These are phyloP conservation scores for Auriscalpium vulgare DNA, from an alignment of 768 basidiomycete species.

Conservation along the genomic window DNA sequence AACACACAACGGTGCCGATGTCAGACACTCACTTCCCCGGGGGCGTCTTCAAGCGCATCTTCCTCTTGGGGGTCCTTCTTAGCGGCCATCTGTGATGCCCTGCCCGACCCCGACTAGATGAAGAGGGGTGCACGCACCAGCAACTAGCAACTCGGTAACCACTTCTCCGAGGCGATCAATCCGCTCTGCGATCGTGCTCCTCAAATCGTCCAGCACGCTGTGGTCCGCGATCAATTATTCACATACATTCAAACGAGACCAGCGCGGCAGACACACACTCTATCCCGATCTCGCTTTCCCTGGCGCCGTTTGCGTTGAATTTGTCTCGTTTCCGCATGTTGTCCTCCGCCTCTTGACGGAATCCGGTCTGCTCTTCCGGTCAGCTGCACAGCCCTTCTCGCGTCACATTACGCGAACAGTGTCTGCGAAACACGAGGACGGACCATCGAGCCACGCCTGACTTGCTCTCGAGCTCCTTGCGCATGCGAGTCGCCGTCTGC, in stretches of 20 bases:
- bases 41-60: too few species aligned
- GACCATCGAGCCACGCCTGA: slow-evolving; percentile 58
- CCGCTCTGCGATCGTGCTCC: slow-evolving; percentile 72
- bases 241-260: not conserved
- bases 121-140: slow-evolving; percentile 44
- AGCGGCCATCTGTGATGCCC: not conserved
- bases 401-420: not conserved
- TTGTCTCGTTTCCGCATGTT: slow-evolving; percentile 52
- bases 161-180: slow-evolving; percentile 49
- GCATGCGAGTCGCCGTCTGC: slow-evolving; percentile 21
- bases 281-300: slow-evolving; percentile 73
- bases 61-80: too few species aligned
- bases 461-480: slow-evolving; percentile 73
- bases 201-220: slow-evolving; percentile 46
- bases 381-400: slow-evolving; percentile 12
- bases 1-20: not conserved
- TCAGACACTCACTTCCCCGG: slow-evolving; percentile 35
- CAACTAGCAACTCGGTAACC: slow-evolving; percentile 53
- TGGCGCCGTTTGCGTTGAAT: slow-evolving; percentile 45
- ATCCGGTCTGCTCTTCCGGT: slow-evolving; percentile 57
- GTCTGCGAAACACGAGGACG: slow-evolving; percentile 8
- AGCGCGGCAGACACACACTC: slow-evolving; percentile 35
- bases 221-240: not conserved
- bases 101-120: slow-evolving; percentile 2
- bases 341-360: slow-evolving; percentile 56